These are phyloP conservation scores for Mycosphaerelloides madeirae DNA, from an alignment of 2,329 filamentous ascomycete genomes.

Conservation along the genomic window DNA sequence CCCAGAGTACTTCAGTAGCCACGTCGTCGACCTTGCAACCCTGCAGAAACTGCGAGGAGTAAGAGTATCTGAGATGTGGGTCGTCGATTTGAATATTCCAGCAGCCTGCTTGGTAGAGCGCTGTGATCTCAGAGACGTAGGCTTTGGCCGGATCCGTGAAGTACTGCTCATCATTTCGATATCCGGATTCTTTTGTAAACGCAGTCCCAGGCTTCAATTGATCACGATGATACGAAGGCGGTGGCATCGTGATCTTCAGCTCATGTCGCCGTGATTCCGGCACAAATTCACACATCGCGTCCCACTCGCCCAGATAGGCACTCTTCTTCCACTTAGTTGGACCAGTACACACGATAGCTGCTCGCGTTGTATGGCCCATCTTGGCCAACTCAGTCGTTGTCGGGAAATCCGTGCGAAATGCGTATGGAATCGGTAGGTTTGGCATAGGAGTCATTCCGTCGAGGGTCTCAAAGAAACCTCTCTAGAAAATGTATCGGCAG, in stretches of 20 bases:
- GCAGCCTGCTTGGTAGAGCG: slow-evolving; percentile 22
- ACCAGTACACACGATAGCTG: slow-evolving; percentile 21
- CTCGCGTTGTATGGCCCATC: slow-evolving; percentile 18
- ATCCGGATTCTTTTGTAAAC: slow-evolving; percentile 20
- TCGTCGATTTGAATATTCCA: slow-evolving; percentile 25
- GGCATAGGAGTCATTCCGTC: slow-evolving; percentile 16
- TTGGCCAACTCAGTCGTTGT: slow-evolving; percentile 17
- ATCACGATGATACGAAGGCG: slow-evolving; percentile 29
- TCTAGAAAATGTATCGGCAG: slow-evolving; percentile 27
- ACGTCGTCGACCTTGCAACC: slow-evolving; percentile 20
- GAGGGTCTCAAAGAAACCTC: slow-evolving; percentile 25
- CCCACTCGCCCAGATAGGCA: slow-evolving; percentile 24
- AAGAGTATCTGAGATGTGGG: slow-evolving; percentile 27
- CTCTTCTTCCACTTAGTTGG: slow-evolving; percentile 19
- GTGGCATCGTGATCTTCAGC: slow-evolving; percentile 25
- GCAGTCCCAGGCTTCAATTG: slow-evolving; percentile 27
- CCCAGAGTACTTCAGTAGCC: slow-evolving; percentile 19
- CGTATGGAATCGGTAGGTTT: slow-evolving; percentile 15
- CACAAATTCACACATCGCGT: slow-evolving; percentile 14
- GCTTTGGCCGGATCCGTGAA: slow-evolving; percentile 25
- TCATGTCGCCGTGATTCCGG: slow-evolving; percentile 16
- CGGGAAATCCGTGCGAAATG: slow-evolving; percentile 23
- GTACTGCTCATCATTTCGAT: slow-evolving; percentile 24
- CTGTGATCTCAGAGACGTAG: slow-evolving; percentile 19
- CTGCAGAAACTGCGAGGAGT: slow-evolving; percentile 20